These are phyloP conservation scores for Paramecium biaurelia DNA, from an alignment of 73 alveolate species.

Conservation along the genomic window DNA sequence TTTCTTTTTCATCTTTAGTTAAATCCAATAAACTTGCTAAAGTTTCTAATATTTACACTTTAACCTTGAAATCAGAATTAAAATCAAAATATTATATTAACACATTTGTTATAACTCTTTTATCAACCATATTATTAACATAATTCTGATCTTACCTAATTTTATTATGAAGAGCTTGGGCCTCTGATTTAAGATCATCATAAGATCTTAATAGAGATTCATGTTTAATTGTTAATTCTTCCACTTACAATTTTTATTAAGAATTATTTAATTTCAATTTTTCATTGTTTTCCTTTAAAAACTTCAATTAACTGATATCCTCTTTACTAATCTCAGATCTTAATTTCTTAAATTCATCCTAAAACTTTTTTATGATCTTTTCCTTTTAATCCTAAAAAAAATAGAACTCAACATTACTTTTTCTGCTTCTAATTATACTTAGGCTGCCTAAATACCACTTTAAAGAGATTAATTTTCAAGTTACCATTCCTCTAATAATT, in stretches of 20 bases:
- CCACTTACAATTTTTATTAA: background rate
- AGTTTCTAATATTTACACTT: conserved; percentile 21
- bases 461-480: background rate
- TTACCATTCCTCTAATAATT: conserved; percentile 47
- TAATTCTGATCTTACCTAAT: conserved; percentile 16
- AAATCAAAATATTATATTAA: background rate
- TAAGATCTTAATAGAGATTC: background rate
- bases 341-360: conserved; percentile 16
- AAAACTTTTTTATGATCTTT: background rate
- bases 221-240: background rate
- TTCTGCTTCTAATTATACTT: conserved; percentile 11
- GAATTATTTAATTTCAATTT: background rate
- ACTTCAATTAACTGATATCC: background rate
- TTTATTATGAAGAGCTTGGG: background rate
- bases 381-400: background rate
- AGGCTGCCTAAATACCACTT: background rate
- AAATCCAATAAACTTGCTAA: background rate
- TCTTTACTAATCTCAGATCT: background rate
- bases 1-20: conserved; percentile 22
- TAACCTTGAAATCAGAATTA: conserved; percentile 31
- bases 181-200: background rate
- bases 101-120: background rate
- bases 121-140: conserved; percentile 32
- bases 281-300: background rate
- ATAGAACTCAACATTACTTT: background rate